phyloP scores from a whole-genome alignment of 78 protist genomes.

The Planoprotostelium fungivorum region DNA sequence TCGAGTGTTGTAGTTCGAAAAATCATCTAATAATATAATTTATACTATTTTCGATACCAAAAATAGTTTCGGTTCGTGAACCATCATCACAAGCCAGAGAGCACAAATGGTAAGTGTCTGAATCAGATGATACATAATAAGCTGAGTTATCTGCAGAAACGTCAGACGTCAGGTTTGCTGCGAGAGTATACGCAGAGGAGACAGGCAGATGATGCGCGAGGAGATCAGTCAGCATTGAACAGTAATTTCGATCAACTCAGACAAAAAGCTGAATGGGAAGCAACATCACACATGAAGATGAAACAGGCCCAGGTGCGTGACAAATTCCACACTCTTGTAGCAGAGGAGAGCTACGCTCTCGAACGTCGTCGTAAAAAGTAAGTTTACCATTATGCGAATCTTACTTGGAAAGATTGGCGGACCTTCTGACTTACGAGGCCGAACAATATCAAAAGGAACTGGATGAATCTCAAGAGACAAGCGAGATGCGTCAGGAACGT shows the following conservation, averaged over 20 bases:
- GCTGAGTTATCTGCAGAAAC: too few species aligned
- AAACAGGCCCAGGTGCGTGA: not conserved
- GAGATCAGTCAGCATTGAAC: not conserved
- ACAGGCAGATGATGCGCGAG: not conserved
- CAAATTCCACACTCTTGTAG: not conserved
- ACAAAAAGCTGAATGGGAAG: not conserved
- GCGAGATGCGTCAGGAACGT: not conserved
- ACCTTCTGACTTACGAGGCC: not conserved
- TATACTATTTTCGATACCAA: not conserved
- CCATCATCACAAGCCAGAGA: not conserved
- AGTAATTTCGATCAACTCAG: not conserved
- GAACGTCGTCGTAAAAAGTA: not conserved
- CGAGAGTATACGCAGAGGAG: not conserved
- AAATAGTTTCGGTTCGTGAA: not conserved
- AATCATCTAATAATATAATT: too few species aligned
- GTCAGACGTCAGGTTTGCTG: not conserved
- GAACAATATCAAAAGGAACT: not conserved
- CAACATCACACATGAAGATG: not conserved
- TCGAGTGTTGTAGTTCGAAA: not conserved
- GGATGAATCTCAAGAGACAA: not conserved
- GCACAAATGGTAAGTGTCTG: not conserved
- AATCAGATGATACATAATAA: too few species aligned
- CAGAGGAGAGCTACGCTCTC: not conserved
- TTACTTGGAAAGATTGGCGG: not conserved
- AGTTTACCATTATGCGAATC: not conserved